Evolutionary conservation across 2,329 filamentous ascomycete species (phyloP).

Genomic region (Alternaria infectoria): DNA sequence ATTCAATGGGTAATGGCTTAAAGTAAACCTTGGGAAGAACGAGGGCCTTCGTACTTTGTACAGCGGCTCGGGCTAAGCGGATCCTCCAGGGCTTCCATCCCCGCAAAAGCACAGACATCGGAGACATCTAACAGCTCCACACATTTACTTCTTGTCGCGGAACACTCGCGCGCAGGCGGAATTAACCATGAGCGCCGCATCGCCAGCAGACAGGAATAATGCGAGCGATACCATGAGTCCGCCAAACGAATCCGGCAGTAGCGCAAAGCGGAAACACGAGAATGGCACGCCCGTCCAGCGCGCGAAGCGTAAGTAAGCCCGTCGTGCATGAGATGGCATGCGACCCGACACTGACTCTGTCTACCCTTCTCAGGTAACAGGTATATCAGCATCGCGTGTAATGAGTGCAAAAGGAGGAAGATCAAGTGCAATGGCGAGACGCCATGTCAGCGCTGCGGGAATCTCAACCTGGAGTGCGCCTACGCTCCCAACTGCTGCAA

Average conservation of each 20-base stretch:
- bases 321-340: neutral
- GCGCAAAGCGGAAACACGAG: slow-evolving; percentile 53
- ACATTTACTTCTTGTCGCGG: slow-evolving; percentile 9
- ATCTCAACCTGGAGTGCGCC: slow-evolving; percentile 67
- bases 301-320: slow-evolving; percentile 57
- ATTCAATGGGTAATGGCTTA: neutral
- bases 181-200: slow-evolving; percentile 21
- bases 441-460: slow-evolving; percentile 69
- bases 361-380: slow-evolving; percentile 42
- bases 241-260: slow-evolving; percentile 27
- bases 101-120: slow-evolving; percentile 10
- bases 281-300: slow-evolving; percentile 54
- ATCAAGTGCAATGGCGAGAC: slow-evolving; percentile 72
- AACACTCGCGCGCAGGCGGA: slow-evolving; percentile 13
- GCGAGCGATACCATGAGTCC: slow-evolving; percentile 46
- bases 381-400: slow-evolving; percentile 72
- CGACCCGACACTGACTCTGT: neutral
- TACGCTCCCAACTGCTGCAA: slow-evolving; percentile 75
- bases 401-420: slow-evolving; percentile 70
- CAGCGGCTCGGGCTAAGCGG: neutral
- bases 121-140: slow-evolving; percentile 16
- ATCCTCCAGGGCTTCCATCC: slow-evolving; percentile 1
- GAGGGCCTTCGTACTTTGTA: neutral
- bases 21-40: neutral
- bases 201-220: slow-evolving; percentile 24